phyloP scores from a whole-genome alignment of 2,329 filamentous ascomycete genomes.

The Cladosporium sp. region DNA sequence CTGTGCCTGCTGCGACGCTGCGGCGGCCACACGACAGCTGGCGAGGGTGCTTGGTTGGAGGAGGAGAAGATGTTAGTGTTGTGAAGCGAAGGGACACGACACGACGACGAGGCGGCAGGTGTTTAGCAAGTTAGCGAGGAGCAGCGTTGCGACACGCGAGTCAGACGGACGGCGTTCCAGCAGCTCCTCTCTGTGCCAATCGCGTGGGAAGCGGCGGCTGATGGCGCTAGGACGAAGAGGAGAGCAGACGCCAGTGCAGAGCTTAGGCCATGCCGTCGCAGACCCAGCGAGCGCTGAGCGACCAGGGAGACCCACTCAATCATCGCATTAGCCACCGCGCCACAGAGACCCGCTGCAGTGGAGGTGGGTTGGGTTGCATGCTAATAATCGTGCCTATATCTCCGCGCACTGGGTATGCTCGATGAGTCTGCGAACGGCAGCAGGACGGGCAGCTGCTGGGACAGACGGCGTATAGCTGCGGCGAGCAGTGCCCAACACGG shows the following conservation, averaged over 20 bases:
- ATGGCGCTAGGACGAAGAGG: background rate
- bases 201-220: background rate
- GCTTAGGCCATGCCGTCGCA: background rate
- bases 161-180: background rate
- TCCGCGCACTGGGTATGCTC: background rate
- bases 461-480: too few relatives aligned
- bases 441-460: background rate
- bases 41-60: background rate
- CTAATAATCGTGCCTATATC: background rate
- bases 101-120: background rate
- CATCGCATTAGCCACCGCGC: background rate
- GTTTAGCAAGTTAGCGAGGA: background rate
- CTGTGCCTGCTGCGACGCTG: background rate
- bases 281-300: too few relatives aligned
- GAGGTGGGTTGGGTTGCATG: background rate
- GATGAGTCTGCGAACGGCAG: conserved; percentile 10
- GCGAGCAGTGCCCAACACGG: background rate
- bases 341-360: background rate
- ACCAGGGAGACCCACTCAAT: background rate
- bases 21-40: conserved; percentile 2
- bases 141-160: conserved; percentile 3
- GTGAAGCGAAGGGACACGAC: conserved; percentile 9
- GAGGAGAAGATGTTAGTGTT: background rate
- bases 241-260: background rate
- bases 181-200: conserved; percentile 7